Evolutionary conservation across 2,329 filamentous ascomycete species (phyloP).

Genomic region (Alternaria triticina): DNA sequence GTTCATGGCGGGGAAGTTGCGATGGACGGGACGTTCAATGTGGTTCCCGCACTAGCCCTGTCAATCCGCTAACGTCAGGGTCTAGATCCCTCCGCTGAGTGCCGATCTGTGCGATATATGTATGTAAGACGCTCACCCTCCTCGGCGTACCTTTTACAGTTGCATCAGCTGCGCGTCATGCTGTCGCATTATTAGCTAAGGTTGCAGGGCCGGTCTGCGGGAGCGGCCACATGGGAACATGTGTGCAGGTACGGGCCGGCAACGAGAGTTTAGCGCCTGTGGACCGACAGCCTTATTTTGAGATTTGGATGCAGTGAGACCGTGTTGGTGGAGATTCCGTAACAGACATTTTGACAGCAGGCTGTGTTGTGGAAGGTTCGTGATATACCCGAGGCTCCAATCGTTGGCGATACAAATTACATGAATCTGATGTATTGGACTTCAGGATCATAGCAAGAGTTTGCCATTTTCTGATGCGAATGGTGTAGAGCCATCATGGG

Average conservation of each 20-base stretch:
- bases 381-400: neutral
- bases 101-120: neutral
- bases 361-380: neutral
- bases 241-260: neutral
- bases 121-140: neutral
- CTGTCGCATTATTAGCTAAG: neutral
- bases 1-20: neutral
- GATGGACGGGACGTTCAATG: neutral
- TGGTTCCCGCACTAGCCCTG: neutral
- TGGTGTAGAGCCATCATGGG: neutral
- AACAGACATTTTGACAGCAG: neutral
- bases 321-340: neutral
- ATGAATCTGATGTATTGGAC: neutral
- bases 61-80: neutral
- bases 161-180: conserved; percentile 1
- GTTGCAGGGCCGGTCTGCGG: neutral
- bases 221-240: neutral
- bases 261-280: neutral
- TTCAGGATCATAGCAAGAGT: neutral
- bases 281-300: neutral
- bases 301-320: neutral
- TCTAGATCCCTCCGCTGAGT: neutral
- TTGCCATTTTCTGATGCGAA: neutral
- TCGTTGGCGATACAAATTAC: neutral
- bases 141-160: neutral